phyloP scores from a whole-genome alignment of 2,329 filamentous ascomycete genomes.

The Phialophora expanda region DNA sequence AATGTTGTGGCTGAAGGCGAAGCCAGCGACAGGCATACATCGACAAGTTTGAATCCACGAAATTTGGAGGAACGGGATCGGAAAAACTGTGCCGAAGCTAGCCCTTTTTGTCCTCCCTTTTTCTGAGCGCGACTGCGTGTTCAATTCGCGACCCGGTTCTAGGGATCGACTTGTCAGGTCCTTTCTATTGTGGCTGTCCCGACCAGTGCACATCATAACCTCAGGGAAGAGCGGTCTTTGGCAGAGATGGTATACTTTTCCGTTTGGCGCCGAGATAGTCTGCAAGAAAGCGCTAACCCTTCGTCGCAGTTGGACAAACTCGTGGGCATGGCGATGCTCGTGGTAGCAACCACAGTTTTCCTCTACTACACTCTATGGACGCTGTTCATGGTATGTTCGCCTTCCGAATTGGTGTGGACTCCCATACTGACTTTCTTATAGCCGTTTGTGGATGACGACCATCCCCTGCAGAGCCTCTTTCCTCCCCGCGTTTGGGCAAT shows the following conservation, averaged over 20 bases:
- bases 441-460: slow-evolving; percentile 96
- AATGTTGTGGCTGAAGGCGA: background rate
- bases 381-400: slow-evolving; percentile 79
- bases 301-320: slow-evolving; percentile 81
- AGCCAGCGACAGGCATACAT: slow-evolving; percentile 8
- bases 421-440: slow-evolving; percentile 48
- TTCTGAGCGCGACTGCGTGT: slow-evolving; percentile 31
- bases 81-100: slow-evolving; percentile 14
- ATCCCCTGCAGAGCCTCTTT: slow-evolving; percentile 93
- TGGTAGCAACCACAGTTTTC: slow-evolving; percentile 74
- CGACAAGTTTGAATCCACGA: background rate
- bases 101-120: slow-evolving; percentile 15
- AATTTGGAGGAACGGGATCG: slow-evolving; percentile 7
- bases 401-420: slow-evolving; percentile 6
- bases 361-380: slow-evolving; percentile 98
- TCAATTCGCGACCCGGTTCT: slow-evolving; percentile 19
- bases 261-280: background rate
- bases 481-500: slow-evolving; percentile 98
- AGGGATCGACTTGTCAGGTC: background rate
- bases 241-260: slow-evolving; percentile 27
- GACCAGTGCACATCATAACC: background rate
- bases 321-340: slow-evolving; percentile 75
- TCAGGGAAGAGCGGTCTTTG: background rate
- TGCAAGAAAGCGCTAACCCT: slow-evolving; percentile 7
- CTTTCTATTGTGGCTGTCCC: background rate